These are phyloP conservation scores for Volvariella surrecta DNA, from an alignment of 1,284 basidiomycete species.

Conservation along the genomic window DNA sequence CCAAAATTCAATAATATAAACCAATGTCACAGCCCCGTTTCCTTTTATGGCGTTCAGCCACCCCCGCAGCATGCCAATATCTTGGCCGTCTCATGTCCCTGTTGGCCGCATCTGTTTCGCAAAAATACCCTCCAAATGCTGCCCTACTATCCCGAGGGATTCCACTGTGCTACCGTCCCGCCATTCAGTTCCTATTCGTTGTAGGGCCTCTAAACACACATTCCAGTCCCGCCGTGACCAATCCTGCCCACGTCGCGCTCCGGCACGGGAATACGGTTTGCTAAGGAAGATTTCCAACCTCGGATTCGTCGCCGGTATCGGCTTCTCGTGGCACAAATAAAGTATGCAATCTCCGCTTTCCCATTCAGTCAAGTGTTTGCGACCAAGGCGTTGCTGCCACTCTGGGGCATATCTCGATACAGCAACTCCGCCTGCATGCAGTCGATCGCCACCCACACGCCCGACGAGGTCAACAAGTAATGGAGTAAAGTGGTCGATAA, in stretches of 20 bases:
- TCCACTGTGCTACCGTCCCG: constrained; percentile 39
- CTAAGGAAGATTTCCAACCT: constrained; percentile 42
- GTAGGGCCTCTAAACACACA: constrained; percentile 37
- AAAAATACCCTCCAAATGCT: constrained; percentile 43
- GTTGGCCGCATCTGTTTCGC: constrained; percentile 40
- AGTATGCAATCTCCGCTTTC: constrained; percentile 42
- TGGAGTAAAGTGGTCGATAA: constrained; percentile 59
- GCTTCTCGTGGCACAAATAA: constrained; percentile 38
- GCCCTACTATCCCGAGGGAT: constrained; percentile 37
- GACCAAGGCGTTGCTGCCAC: constrained; percentile 22
- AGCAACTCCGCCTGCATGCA: constrained; percentile 19
- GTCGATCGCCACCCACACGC: constrained; percentile 30
- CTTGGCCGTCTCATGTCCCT: constrained; percentile 20
- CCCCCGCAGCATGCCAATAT: constrained; percentile 1
- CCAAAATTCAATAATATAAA: constrained; percentile 1
- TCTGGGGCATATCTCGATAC: constrained; percentile 50
- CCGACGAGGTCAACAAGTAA: constrained; percentile 49
- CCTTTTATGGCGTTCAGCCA: constrained; percentile 4
- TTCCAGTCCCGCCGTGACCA: constrained; percentile 64
- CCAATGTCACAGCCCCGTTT: neutral
- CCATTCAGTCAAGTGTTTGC: constrained; percentile 41
- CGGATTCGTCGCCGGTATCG: constrained; percentile 29
- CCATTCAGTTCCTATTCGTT: constrained; percentile 41
- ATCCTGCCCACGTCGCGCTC: constrained; percentile 54
- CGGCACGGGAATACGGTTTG: constrained; percentile 33